Conservation (phyloP, 2,329 filamentous ascomycete species). For the Colletotrichum sp. region DNA sequence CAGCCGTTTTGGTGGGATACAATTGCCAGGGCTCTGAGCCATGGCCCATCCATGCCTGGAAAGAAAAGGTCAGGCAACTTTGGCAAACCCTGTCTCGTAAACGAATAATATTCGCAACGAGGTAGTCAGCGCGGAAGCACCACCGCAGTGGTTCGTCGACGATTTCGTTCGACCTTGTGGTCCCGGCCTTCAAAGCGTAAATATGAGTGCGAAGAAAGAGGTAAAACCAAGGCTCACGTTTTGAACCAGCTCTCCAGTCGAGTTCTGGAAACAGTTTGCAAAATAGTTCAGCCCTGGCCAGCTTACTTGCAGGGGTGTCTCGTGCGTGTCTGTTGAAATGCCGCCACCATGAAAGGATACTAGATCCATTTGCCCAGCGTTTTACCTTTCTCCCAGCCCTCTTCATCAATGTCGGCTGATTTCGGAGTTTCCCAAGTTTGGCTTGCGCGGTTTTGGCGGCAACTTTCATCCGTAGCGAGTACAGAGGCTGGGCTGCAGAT, state of each 20-base stretch:
- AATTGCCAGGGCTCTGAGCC: neutral
- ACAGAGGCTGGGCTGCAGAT: neutral
- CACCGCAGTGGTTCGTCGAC: neutral
- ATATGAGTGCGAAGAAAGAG: neutral
- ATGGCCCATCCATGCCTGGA: neutral
- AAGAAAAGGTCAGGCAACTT: neutral
- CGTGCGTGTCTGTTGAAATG: neutral
- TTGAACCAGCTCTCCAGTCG: neutral
- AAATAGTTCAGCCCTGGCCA: neutral
- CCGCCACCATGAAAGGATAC: neutral
- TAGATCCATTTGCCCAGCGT: neutral
- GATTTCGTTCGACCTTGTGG: neutral
- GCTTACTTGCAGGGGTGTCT: neutral
- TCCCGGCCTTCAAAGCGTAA: neutral
- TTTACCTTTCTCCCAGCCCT: neutral
- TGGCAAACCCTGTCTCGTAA: neutral
- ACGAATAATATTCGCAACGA: neutral
- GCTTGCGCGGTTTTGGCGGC: neutral
- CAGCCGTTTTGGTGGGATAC: neutral
- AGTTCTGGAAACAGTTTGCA: neutral
- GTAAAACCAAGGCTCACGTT: neutral
- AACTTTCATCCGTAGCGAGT: neutral
- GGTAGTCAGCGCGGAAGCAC: neutral
- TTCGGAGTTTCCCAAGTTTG: neutral
- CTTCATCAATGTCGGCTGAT: neutral